phyloP scores from a whole-genome alignment of 148 eudicot genomes.

The Rhododendron henanense region DNA sequence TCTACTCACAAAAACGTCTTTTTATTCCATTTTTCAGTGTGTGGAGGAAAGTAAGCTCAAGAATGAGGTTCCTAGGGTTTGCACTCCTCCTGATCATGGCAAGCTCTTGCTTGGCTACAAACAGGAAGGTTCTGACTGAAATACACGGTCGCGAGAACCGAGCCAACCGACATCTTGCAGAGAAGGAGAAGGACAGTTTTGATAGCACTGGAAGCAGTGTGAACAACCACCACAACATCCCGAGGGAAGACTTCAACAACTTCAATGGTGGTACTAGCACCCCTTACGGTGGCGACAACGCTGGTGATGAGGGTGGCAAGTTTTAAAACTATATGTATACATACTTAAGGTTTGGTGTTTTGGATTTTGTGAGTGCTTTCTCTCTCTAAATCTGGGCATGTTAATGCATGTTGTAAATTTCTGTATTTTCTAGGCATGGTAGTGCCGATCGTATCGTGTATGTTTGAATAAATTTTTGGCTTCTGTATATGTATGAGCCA shows the following conservation, averaged over 20 bases:
- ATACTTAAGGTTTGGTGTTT: neutral
- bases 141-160: neutral
- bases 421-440: neutral
- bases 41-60: neutral
- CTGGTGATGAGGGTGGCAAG: neutral
- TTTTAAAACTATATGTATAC: neutral
- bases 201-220: neutral
- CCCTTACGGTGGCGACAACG: neutral
- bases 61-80: conserved; percentile 13
- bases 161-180: neutral
- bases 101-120: conserved; percentile 6
- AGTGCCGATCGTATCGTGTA: neutral
- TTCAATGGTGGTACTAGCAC: neutral
- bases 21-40: neutral
- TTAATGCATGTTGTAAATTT: neutral
- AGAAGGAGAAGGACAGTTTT: neutral
- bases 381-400: neutral
- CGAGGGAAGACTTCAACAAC: conserved; percentile 20
- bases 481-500: neutral
- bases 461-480: neutral
- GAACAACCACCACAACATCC: conserved; percentile 22
- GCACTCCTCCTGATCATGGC: conserved; percentile 9
- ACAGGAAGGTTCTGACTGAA: neutral
- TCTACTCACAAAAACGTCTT: neutral
- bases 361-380: neutral